A percentile compares a stretch with the other conserved stretches of the same genome.
Evolutionary conservation across 805 yeast species (phyloP).

Genomic region (Saturnispora silvae): DNA sequence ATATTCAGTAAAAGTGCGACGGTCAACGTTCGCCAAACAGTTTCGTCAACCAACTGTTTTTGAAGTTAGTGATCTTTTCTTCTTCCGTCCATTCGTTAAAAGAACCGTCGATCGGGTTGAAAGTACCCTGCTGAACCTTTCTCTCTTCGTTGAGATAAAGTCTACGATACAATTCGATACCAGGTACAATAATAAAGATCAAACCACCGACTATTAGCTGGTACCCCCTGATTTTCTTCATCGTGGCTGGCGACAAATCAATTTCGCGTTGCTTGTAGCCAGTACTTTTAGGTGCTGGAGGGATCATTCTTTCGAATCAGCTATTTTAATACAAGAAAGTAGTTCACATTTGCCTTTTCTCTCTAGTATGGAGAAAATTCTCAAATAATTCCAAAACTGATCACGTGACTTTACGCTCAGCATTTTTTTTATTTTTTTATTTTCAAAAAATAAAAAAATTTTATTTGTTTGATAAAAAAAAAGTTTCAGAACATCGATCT

Average conservation of each 20-base stretch:
- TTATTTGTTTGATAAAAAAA: too few species aligned
- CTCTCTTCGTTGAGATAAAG: slow-evolving; percentile 32
- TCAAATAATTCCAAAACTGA: too few species aligned
- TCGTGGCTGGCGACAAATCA: slow-evolving; percentile 16
- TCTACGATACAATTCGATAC: slow-evolving; percentile 25
- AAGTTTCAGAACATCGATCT: too few species aligned
- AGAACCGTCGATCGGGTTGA: slow-evolving; percentile 33
- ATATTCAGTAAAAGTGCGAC: too few species aligned
- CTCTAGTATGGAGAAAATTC: too few species aligned
- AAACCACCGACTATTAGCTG: slow-evolving; percentile 26
- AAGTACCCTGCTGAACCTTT: slow-evolving; percentile 36
- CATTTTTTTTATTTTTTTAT: too few species aligned
- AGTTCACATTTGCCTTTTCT: slow-evolving; percentile 2
- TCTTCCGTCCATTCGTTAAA: slow-evolving; percentile 33
- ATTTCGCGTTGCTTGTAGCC: slow-evolving; percentile 10
- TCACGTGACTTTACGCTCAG: too few species aligned
- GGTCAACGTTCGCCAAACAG: slow-evolving; percentile 35
- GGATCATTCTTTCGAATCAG: too few species aligned
- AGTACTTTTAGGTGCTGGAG: not conserved
- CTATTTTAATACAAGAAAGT: not conserved
- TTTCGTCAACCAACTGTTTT: slow-evolving; percentile 29
- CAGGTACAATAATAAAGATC: slow-evolving; percentile 22
- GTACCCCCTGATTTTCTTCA: slow-evolving; percentile 18
- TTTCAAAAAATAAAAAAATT: too few species aligned
- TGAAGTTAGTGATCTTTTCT: slow-evolving; percentile 30